Base-by-base conservation (phyloP, 495 filamentous ascomycete genomes). In the Neurospora sublineolata region DNA sequence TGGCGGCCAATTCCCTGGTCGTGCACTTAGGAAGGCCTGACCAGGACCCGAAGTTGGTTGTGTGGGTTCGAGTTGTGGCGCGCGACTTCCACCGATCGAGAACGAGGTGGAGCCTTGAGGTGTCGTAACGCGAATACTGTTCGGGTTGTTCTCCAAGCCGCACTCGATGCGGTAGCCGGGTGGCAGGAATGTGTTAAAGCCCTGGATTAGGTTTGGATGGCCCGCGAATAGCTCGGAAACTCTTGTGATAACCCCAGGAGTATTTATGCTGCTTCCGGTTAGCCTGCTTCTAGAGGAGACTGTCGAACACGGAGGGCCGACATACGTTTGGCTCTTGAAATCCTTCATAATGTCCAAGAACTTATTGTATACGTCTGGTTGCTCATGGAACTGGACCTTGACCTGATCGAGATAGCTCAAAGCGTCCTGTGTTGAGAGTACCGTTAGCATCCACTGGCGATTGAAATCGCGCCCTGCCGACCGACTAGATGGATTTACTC, bases 331-430 rank as follows among this genome's bases (percentile, higher is more conserved):
- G 76, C 94, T 97, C 83, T 99, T 99, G 83, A 99, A 99, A 73
- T 99, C 96, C 80, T 99, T 99, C 96, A 99, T 99, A 68, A 99
- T 99, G 75, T 99, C 95, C 69, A 99, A 82, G 76, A 99, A 99
- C 27, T 91, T 88, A 79, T 99, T 99, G 77, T 99, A 99, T 3
- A 99, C 95, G 79, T 99, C 96, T 10, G 95, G 94, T 75, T 97
- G 93, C 70, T 97, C 94, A 69, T 93, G 90, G 76, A 99, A 99
- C 75, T 97, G 94, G 67, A 97, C 94, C 82, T 99, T 99, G 72
- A 99, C 95, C 79, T 98, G 96, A 79, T 99, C 95, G 41, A 99
- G 86, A 79, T 99, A 99, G 80, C 93, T 97, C 16, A 99, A 86
- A 20, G 95, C 95, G 84, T 99, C 95, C 93, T 96, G 78, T 11